These are phyloP conservation scores for Erysimum cheiri DNA, from an alignment of 441 rosid species.

Conservation along the genomic window DNA sequence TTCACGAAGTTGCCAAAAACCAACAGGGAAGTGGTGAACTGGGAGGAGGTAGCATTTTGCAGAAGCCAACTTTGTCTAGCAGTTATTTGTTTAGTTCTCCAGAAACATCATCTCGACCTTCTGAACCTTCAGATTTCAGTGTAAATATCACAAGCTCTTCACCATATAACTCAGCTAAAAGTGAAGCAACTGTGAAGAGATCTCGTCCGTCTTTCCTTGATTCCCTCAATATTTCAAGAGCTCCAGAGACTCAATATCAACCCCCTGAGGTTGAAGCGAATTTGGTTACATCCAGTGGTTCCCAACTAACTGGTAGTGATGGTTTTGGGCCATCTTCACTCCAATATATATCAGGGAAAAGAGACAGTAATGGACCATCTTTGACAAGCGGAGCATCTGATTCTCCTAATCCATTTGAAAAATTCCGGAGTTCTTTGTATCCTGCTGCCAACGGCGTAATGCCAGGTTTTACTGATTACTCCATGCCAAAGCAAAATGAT, in stretches of 20 bases:
- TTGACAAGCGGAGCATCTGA: slow-evolving; percentile 42
- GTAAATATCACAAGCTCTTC: slow-evolving; percentile 57
- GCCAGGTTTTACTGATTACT: slow-evolving; percentile 51
- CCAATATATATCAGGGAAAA: slow-evolving; percentile 46
- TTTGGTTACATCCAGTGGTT: slow-evolving; percentile 45
- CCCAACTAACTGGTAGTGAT: slow-evolving; percentile 50
- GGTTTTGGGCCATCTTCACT: slow-evolving; percentile 46
- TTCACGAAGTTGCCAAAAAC: slow-evolving; percentile 49
- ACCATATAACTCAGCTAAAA: slow-evolving; percentile 48
- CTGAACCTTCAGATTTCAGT: slow-evolving; percentile 55
- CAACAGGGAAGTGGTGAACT: slow-evolving; percentile 43
- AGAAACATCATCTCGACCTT: slow-evolving; percentile 42
- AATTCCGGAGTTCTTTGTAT: slow-evolving; percentile 42
- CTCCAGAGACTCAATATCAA: slow-evolving; percentile 54
- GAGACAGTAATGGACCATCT: slow-evolving; percentile 48
- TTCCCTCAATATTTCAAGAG: slow-evolving; percentile 68
- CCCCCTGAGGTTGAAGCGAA: slow-evolving; percentile 48
- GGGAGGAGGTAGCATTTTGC: slow-evolving; percentile 47
- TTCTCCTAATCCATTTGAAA: slow-evolving; percentile 47
- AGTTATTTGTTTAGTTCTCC: slow-evolving; percentile 49
- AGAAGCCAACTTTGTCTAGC: slow-evolving; percentile 54
- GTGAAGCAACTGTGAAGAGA: slow-evolving; percentile 64
- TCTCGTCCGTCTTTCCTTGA: slow-evolving; percentile 92
- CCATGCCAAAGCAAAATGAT: slow-evolving; percentile 68
- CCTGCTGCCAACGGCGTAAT: slow-evolving; percentile 52